Base-by-base conservation (phyloP, 148 eudicot species). In the Agrostemma githago region DNA sequence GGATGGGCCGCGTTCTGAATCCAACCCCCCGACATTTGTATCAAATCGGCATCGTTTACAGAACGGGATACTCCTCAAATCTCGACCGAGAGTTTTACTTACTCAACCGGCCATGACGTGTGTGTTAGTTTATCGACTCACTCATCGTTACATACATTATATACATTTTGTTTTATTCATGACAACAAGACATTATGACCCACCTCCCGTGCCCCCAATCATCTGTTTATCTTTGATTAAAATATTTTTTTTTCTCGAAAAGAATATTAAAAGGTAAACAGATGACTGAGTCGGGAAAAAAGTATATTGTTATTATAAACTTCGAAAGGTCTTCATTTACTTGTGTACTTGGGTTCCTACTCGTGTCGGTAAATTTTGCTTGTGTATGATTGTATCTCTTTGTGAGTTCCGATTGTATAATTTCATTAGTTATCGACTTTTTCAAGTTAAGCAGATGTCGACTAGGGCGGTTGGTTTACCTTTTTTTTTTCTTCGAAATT, bases 1-100 rank as follows among this genome's bases (percentile, higher is more conserved):
- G 99, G 99, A 77, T 95, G 99, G 99, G 99, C 99, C 34, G 99
- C 99, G 42, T 89, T 94, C 79, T 91, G 89, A 88, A 37, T 62
- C 58, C 19, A 73, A n/a, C n/a, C n/a, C 38, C 8, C 59, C 46
- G 62, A 44, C 61, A 65, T 76, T 10, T 70, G 38, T 65, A 71
- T 82, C 80, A 58, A 69, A 76, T 26, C 34, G 34, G 78, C 64
- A 83, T 82, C 81, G 65, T 84, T 67, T 77, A 83, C 83, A 70
- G 66, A 54, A 72, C 19, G 43, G 57, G 74, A 67, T 77, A 60
- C 41, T 65, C 66, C 59, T 34, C 40, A 57, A 54, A 4, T 57
- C 21, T 17, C 44, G 79, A 53, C 62, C 8, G 74, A 53, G 53
- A 51, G 75, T 71, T 11, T 51, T 57, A 26, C 57, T 51, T 57